Evolutionary conservation across 768 basidiomycete genomes (phyloP).

Genomic region (Boletus pseudopeckii): DNA sequence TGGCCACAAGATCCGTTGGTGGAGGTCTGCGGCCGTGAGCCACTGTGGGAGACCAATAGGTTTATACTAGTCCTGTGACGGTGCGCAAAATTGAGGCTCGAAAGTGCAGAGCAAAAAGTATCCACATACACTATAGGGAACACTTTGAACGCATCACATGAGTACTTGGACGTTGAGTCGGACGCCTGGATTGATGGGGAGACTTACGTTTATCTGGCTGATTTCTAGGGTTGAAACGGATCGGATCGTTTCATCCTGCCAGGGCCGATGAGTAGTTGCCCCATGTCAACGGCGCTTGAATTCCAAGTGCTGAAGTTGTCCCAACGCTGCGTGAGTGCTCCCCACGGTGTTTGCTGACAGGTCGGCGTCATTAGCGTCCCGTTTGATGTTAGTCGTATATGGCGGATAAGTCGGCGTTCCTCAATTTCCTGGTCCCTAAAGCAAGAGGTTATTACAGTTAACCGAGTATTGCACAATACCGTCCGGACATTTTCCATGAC

Average conservation of each 20-base stretch:
- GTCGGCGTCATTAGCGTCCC: not conserved
- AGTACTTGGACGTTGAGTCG: not conserved
- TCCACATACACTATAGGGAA: not conserved
- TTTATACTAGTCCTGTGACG: not conserved
- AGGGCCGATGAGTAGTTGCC: not conserved
- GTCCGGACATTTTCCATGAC: not conserved
- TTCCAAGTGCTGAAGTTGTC: not conserved
- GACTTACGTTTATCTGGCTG: no score
- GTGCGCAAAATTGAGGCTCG: not conserved
- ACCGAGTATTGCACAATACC: not conserved
- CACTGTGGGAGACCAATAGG: not conserved
- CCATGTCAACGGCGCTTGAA: not conserved
- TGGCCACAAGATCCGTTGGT: not conserved
- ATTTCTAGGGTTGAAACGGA: not conserved
- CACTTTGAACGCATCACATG: not conserved
- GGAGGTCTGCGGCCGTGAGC: not conserved
- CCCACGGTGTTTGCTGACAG: not conserved
- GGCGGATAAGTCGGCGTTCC: not conserved
- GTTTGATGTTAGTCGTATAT: not conserved
- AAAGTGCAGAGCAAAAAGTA: not conserved
- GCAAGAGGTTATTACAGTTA: not conserved
- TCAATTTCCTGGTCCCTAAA: not conserved
- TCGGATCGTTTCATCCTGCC: not conserved
- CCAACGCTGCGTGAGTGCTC: not conserved
- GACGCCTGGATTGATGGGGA: not conserved